These are phyloP conservation scores for Pseudoturritis turrita DNA, from an alignment of 345 rosid species.

Conservation along the genomic window DNA sequence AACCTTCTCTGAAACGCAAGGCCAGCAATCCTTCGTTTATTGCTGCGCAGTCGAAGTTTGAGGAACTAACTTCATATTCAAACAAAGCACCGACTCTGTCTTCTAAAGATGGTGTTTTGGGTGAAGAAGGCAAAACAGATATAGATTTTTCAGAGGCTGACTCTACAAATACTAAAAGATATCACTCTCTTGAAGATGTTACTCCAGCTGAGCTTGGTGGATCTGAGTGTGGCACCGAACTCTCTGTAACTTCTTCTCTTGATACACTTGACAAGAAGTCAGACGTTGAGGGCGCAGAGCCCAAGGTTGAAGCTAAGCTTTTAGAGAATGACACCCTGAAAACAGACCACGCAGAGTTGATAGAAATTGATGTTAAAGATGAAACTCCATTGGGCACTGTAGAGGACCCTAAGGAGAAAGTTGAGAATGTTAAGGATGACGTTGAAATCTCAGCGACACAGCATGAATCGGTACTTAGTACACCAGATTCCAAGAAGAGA, in stretches of 20 bases:
- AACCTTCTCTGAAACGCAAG: slow-evolving; percentile 61
- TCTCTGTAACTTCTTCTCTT: slow-evolving; percentile 83
- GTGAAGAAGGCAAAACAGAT: slow-evolving; percentile 39
- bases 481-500: slow-evolving; percentile 44
- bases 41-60: slow-evolving; percentile 70
- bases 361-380: slow-evolving; percentile 36
- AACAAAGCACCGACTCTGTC: slow-evolving; percentile 34
- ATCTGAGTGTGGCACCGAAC: slow-evolving; percentile 91
- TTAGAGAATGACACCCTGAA: slow-evolving; percentile 35
- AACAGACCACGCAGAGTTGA: slow-evolving; percentile 24
- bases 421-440: slow-evolving; percentile 33
- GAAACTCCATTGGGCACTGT: slow-evolving; percentile 8
- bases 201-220: slow-evolving; percentile 42
- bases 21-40: slow-evolving; percentile 62
- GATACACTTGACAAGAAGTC: slow-evolving; percentile 69
- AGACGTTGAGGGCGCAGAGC: slow-evolving; percentile 46
- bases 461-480: slow-evolving; percentile 31
- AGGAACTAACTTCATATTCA: slow-evolving; percentile 55
- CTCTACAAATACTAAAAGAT: slow-evolving; percentile 21
- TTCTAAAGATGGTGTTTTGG: slow-evolving; percentile 36
- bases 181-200: slow-evolving; percentile 36
- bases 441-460: slow-evolving; percentile 24
- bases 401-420: slow-evolving; percentile 33
- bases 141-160: slow-evolving; percentile 31
- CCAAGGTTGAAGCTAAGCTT: slow-evolving; percentile 37